A percentile compares a stretch with the other conserved stretches of the same genome.
Evolutionary conservation across 139 green algal species (phyloP).

Genomic region (Chlamydomonas schloesseri): DNA sequence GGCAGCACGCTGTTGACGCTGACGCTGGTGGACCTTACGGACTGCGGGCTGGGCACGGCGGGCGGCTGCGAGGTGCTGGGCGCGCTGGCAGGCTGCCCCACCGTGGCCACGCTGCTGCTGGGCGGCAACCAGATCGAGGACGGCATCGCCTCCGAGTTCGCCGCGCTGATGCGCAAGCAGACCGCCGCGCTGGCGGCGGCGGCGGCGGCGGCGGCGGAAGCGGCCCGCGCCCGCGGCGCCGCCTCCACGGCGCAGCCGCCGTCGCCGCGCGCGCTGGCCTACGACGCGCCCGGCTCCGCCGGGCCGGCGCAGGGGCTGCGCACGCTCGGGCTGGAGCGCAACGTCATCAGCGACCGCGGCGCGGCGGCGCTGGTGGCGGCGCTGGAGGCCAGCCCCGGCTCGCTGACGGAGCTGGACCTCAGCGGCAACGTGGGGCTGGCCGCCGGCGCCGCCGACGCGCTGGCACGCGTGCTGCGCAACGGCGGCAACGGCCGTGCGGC

Average conservation of each 20-base stretch:
- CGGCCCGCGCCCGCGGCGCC: background rate
- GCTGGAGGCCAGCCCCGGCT: constrained; percentile 5
- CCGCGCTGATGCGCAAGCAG: background rate
- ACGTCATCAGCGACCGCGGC: constrained; percentile 18
- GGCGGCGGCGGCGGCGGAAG: background rate
- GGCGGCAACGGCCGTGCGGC: background rate
- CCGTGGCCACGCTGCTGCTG: constrained; percentile 1
- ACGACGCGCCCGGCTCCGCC: background rate
- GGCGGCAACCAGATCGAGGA: constrained; percentile 33
- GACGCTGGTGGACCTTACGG: constrained; percentile 12
- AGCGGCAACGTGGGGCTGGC: constrained; percentile 15
- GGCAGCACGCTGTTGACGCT: constrained; percentile 17
- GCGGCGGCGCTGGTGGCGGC: background rate
- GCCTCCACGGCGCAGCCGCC: too few relatives aligned
- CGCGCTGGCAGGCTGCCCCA: background rate
- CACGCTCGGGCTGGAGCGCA: constrained; percentile 27
- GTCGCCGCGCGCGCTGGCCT: too few relatives aligned
- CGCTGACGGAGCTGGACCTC: constrained; percentile 22
- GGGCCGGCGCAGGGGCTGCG: constrained; percentile 1
- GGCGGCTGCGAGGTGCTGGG: constrained; percentile 18
- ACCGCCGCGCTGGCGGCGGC: background rate
- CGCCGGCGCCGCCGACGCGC: constrained; percentile 7
- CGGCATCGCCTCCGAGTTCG: background rate
- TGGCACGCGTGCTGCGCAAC: background rate
- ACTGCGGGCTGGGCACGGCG: constrained; percentile 19